Conservation (phyloP, 306 rosid species). For the Trichosanthes truncata region DNA sequence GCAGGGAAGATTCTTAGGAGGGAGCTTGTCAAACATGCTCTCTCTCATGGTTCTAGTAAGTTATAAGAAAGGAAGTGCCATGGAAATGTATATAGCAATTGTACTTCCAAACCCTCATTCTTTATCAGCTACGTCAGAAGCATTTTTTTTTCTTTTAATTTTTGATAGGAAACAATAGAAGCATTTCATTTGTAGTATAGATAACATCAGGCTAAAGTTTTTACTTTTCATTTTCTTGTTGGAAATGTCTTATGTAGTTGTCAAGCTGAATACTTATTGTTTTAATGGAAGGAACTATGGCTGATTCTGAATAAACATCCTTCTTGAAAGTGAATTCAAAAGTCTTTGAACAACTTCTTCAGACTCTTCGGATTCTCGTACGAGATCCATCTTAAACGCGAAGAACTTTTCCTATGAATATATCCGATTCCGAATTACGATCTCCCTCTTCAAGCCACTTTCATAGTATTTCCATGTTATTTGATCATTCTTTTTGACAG, state of each 20-base stretch:
- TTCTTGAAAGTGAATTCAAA: too few species aligned
- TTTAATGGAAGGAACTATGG: not conserved
- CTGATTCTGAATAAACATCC: not conserved
- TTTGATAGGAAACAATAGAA: too few species aligned
- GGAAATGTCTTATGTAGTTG: not conserved
- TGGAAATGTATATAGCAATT: not conserved
- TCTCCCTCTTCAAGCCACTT: too few species aligned
- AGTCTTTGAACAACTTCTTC: too few species aligned
- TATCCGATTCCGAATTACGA: too few species aligned
- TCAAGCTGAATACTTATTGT: not conserved
- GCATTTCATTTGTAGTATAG: not conserved
- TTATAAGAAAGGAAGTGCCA: constrained; percentile 24
- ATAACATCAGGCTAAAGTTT: not conserved
- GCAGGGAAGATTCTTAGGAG: constrained; percentile 87
- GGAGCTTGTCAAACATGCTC: constrained; percentile 50
- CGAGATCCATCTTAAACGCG: too few species aligned
- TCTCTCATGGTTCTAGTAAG: constrained; percentile 39
- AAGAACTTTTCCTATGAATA: too few species aligned
- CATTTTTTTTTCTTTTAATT: too few species aligned
- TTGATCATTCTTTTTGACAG: too few species aligned
- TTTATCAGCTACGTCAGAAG: not conserved
- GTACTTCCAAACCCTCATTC: not conserved
- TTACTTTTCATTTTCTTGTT: not conserved
- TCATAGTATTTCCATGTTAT: too few species aligned
- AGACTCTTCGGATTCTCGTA: too few species aligned